Base-by-base conservation (phyloP, 2,329 filamentous ascomycete species). In the Chaetomium sp. region DNA sequence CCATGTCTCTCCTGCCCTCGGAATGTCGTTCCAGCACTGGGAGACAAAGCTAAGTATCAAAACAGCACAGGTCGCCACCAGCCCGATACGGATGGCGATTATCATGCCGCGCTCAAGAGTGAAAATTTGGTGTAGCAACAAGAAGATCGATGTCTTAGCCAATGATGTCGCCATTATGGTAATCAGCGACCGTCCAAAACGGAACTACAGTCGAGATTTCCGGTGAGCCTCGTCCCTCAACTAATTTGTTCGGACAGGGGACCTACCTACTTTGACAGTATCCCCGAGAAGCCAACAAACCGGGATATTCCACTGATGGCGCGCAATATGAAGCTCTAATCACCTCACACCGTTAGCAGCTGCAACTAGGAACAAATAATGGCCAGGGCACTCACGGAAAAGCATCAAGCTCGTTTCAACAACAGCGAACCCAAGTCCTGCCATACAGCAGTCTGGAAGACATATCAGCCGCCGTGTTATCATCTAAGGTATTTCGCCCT, bases 41-140 rank as follows among this genome's bases (percentile, higher is more conserved):
- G 38, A 42, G 13, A n/a, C 38, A 42, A 42, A 42, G 16, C 38
- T 42, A 16, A 42, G 16, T n/a, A 42, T 42, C 38, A 16, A 16
- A 42, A 42, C 38, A 42, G 19, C 7, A 42, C 13, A 42, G 16
- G 16, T 42, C 38, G 16, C 38, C 38, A 5, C 38, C 38, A 42
- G 16, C 16, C 38, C 38, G 38, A 42, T 42, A 19, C 45, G 21
- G 45, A 60, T 51, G 2, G 57, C 45, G 6, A 60, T 35, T n/a
- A 27, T 21, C 19, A 27, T 23, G 21, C 31, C 45, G 16, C 29
- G 47, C 25, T 35, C 47, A 7, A 60, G 9, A 4, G 45, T 42
- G 16, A 60, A 60, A 7, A 60, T 35, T 8, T 60, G 47, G 57
- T 33, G 31, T 13, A 60, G 35, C 19, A 60, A 23, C 29, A 53